Percentiles rank a stretch among this genome's conserved stretches.
Conservation (phyloP, 495 filamentous ascomycete species). For the Lichenothelia convexa region DNA sequence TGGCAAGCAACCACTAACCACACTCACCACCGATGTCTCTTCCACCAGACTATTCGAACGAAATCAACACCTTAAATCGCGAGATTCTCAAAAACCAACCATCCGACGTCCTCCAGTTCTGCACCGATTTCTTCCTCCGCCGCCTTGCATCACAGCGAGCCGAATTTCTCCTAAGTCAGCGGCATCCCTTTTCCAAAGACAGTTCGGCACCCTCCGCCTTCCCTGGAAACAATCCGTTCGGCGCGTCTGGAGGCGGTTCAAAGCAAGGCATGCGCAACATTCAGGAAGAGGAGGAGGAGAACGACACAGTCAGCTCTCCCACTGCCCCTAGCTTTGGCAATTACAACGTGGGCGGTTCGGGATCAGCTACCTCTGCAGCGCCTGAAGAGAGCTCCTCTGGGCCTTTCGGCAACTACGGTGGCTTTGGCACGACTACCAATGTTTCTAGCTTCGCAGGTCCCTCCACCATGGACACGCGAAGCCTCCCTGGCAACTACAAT, state of each 20-base stretch:
- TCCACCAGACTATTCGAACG: slow-evolving; percentile 35
- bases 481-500: slow-evolving; percentile 81
- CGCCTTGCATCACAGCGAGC: slow-evolving; percentile 42
- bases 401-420: slow-evolving; percentile 21
- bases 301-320: slow-evolving; percentile 39
- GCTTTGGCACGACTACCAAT: slow-evolving; percentile 14
- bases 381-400: too few relatives aligned
- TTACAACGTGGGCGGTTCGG: too few relatives aligned
- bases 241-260: slow-evolving; percentile 18
- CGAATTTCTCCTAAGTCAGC: slow-evolving; percentile 28
- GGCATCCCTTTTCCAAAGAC: slow-evolving; percentile 23
- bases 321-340: slow-evolving; percentile 36
- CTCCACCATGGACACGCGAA: neutral
- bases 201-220: slow-evolving; percentile 32
- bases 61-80: slow-evolving; percentile 39
- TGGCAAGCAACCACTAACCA: slow-evolving; percentile 3
- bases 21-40: slow-evolving; percentile 25
- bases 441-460: slow-evolving; percentile 19
- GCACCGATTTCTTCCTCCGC: slow-evolving; percentile 43
- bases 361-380: too few relatives aligned
- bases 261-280: slow-evolving; percentile 32
- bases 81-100: slow-evolving; percentile 34
- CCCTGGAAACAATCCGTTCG: slow-evolving; percentile 39
- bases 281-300: slow-evolving; percentile 45
- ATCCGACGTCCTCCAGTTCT: slow-evolving; percentile 46